These are phyloP conservation scores for Trichoderma arundinaceum DNA, from an alignment of 2,329 filamentous ascomycete genomes.

Conservation along the genomic window DNA sequence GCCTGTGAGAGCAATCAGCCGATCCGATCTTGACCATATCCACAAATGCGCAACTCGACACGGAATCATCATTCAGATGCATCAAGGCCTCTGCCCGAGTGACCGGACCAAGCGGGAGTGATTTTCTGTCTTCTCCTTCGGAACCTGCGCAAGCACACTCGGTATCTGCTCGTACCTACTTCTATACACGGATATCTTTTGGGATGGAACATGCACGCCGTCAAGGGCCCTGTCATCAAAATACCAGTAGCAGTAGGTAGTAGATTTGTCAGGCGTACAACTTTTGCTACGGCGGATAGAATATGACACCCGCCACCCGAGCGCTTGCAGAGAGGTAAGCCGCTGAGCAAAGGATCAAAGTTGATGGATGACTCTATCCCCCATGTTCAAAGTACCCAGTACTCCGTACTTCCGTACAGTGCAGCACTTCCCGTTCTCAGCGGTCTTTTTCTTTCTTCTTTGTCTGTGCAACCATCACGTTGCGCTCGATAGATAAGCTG, in stretches of 20 bases:
- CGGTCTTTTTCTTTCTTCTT: too few relatives aligned
- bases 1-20: constrained; percentile 26
- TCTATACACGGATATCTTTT: background rate
- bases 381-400: too few relatives aligned
- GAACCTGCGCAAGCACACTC: constrained; percentile 10
- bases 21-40: constrained; percentile 18
- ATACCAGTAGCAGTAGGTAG: too few relatives aligned
- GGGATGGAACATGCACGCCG: constrained; percentile 7
- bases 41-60: constrained; percentile 1
- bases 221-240: background rate
- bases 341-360: background rate
- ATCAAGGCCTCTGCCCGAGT: constrained; percentile 2
- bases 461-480: constrained; percentile 26
- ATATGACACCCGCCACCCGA: background rate
- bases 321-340: background rate
- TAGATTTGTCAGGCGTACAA: too few relatives aligned
- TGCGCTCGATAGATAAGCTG: constrained; percentile 25
- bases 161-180: constrained; percentile 10
- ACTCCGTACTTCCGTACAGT: too few relatives aligned
- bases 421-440: too few relatives aligned
- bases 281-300: background rate
- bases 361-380: too few relatives aligned
- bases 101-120: constrained; percentile 11
- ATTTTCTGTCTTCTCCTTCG: background rate
- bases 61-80: background rate